Base-by-base conservation (phyloP, 306 rosid genomes). In the Rosa chinensis region DNA sequence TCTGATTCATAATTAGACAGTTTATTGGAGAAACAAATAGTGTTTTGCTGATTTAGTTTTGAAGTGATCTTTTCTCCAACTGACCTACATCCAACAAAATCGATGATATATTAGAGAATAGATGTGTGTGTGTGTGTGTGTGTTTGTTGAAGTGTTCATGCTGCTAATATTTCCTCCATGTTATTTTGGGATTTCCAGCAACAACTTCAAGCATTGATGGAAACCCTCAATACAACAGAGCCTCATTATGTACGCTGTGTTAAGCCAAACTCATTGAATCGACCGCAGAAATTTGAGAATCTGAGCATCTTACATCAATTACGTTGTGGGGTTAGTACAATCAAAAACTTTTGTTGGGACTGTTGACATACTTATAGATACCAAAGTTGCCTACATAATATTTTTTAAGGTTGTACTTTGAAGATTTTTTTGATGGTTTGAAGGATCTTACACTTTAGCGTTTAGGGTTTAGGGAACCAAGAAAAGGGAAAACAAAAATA, bases 201-300 rank as follows among this genome's bases (percentile, higher is more conserved):
- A 88, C 99, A 95, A 95, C 99, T 92, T 74, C 97, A 92, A 83
- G 89, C 99, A n/a, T 90, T 95, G 77, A 95, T 95, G 99, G 94
- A 91, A 91, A 91, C 92, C 72, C 93, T 95, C 63, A 90, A 85
- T 68, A 77, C 86, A 68, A 95, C 99, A 43, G 97, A 95, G 87
- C 99, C 99, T 76, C 98, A 95, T 86, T 95, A 95, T 84, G 82
- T 95, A 77, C 94, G 99, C 47, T 95, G 99, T 73, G 98, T 95
- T 88, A 95, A 95, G 86, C 99, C 99, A 49, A 95, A 92, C 84
- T 92, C 97, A 75, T 83, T 90, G 83, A 95, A 95, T 84, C 95
- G 52, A 62, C 97, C 99, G 1, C 99, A 95, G 59, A 88, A 82
- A 58, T 95, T 95, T 86, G 99, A 95, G 90, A 95, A 87, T 80